Base-by-base conservation (phyloP, 2,329 filamentous ascomycete genomes). In the Colletotrichum salicis region DNA sequence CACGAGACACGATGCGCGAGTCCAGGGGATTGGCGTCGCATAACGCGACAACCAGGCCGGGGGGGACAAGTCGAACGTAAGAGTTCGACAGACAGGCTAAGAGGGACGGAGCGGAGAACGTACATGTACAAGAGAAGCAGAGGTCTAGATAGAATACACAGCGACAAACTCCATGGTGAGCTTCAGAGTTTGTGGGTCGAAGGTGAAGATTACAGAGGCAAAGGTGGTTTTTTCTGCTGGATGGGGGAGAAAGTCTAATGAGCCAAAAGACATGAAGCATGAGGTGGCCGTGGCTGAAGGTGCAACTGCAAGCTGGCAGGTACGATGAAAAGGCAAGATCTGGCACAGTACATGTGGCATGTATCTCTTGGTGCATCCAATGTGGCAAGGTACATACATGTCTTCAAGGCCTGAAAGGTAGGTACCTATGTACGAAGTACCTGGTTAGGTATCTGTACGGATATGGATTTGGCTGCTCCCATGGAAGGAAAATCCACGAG, bases 261-360 rank as follows among this genome's bases (percentile, higher is more conserved):
- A 65, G 24, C 55, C 48, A 56, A 19, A 56, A 56, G 41, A 33
- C 33, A 56, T 51, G 64, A 60, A 65, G 48, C 35, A 57, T 65
- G 66, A 61, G 60, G 54, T 62, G 61, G 57, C 66, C 61, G 54
- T 62, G 61, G 57, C 60, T 55, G 54, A 57, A 72, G 55, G 56
- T 54, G 29, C 19, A 54, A 63, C 12, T 70, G 72, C 72, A 74
- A 74, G 70, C 72, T 74, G 70, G 72, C 70, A 73, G 70, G 58
- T 72, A 71, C 70, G 60, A 48, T 59, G 37, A 8, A 48, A 55
- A 48, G 55, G 64, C 55, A 57, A 57, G 45, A 58, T 58, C 35
- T 58, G 24, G 57, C 63, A n/a, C 29, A 64, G 45, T 59, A 63
- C 33, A 68, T 37, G 45, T 52, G 37, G 52, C 58, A 68, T 57